Base-by-base conservation (phyloP, 768 basidiomycete genomes). In the Tubosaeta brunneosetosa region DNA sequence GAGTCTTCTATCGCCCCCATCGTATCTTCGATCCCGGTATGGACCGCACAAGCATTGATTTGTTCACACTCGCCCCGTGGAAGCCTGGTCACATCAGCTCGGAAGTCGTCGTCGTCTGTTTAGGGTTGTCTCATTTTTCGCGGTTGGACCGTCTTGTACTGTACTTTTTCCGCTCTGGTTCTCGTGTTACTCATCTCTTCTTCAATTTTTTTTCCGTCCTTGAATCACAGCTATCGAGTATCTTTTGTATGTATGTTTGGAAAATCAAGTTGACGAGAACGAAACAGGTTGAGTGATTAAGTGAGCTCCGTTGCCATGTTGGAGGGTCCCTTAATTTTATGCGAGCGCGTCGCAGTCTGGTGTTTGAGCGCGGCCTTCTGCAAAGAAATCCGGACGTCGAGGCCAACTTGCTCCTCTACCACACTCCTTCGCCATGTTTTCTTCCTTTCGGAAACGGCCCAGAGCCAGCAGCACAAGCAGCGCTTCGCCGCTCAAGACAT, bases 361-460 rank as follows among this genome's bases (percentile, higher is more conserved):
- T 36, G 44, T 45, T 51, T 44, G 44, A 61, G 29, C 31, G 44
- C 57, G 54, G 58, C 45, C 56, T 65, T 59, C 26, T 44, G 26
- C 61, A 49, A 55, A 51, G 61, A 43, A 51, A 48, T 55, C 41
- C 52, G 59, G 54, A 59, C 61, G 51, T 29, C 29, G 29, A 29
- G 49, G 53, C 53, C 47, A 45, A 46, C 65, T 47, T 48, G 55
- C 48, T 56, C 50, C 52, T 38, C 52, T 62, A 51, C 60, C 37
- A 54, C 47, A 42, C 62, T 61, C 57, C 50, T 63, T 57, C 54
- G 56, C 67, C 60, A 90, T 90, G 86, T 89, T 88, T 68, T 29
- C 29, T 29, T 83, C 82, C 48, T 84, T 87, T 55, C 82, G 86
- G 61, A 88, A 83, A 68, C 75, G 80, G 53, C 71, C 68, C 61